Base-by-base conservation (phyloP, 495 filamentous ascomycete species). In the Penicillium soppii region DNA sequence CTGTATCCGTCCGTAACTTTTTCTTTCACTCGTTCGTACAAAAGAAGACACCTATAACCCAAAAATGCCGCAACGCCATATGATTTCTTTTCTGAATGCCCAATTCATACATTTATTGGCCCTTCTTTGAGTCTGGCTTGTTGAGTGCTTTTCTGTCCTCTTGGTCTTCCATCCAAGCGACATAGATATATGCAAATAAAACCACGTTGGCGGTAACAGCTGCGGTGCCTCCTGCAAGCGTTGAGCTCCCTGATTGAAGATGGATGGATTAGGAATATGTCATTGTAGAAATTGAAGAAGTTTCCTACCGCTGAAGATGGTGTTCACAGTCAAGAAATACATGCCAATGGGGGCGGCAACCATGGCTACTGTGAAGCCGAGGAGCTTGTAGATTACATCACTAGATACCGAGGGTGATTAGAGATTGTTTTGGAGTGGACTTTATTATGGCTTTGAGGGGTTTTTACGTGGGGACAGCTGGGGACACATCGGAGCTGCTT, bases 281-380 rank as follows among this genome's bases (percentile, higher is more conserved):
- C 8, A 20, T 39, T 33, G 4, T 3, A 5, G 23, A 5, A 27
- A 21, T 2, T 21, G 25, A 13, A 21, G 12, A 30, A 39, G 21
- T 21, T 21, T 50, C 74, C 56, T 66, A 95, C 92, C 92, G 54
- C 72, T 73, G 68, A 96, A 96, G 8, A 97, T 64, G 1, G 70
- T 81, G 58, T 90, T 81, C 16, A 94, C 71, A 0, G 88, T 88
- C 33, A 91, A 42, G 66, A 91, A 98, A 70, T 97, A 98, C 38
- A 85, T 86, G 22, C 86, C 86, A 52, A 98, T 85, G 22, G 94
- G 94, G 26, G 84, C 72, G 4, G 83, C 77, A 36, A 96, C 79
- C 94, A 98, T 97, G 56, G 90, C 94, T 12, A 89, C 75, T 6
- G 92, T 94, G 71, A 97, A 97, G 46, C 80, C 83, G 7, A 97